Conservation (phyloP, 352 stramenopile species). For the Phytophthora macrochlamydospora region DNA sequence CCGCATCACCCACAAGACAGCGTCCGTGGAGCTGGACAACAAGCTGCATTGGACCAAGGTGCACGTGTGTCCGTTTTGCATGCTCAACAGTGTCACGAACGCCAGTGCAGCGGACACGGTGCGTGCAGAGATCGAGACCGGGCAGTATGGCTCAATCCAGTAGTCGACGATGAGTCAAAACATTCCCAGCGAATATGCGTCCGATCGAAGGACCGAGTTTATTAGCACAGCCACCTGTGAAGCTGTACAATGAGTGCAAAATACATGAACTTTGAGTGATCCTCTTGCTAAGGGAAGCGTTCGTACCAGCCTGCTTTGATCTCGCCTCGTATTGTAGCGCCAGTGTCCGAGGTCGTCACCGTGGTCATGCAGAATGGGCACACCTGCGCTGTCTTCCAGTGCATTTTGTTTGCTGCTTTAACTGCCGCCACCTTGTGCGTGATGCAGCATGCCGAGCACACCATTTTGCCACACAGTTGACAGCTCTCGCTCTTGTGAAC, state of each 20-base stretch:
- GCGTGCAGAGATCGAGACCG: constrained; percentile 23
- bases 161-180: constrained; percentile 10
- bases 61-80: constrained; percentile 28
- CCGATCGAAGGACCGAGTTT: constrained; percentile 23
- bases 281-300: constrained; percentile 15
- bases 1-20: constrained; percentile 27
- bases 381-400: constrained; percentile 25
- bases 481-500: constrained; percentile 25
- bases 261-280: too few relatives aligned
- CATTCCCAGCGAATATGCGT: constrained; percentile 13
- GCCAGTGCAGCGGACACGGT: constrained; percentile 20
- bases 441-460: constrained; percentile 37
- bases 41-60: constrained; percentile 27
- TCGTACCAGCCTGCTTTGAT: constrained; percentile 34
- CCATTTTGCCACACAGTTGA: constrained; percentile 32
- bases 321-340: constrained; percentile 27
- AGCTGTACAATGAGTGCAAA: too few relatives aligned
- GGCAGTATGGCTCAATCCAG: constrained; percentile 22
- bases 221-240: too few relatives aligned
- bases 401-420: constrained; percentile 35
- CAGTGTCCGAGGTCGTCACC: constrained; percentile 26
- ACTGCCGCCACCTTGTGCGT: constrained; percentile 38
- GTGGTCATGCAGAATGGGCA: constrained; percentile 36
- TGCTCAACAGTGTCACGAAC: constrained; percentile 14
- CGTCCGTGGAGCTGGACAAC: constrained; percentile 33